Base-by-base conservation (phyloP, 805 yeast genomes). In the Wickerhamiella shivajii region DNA sequence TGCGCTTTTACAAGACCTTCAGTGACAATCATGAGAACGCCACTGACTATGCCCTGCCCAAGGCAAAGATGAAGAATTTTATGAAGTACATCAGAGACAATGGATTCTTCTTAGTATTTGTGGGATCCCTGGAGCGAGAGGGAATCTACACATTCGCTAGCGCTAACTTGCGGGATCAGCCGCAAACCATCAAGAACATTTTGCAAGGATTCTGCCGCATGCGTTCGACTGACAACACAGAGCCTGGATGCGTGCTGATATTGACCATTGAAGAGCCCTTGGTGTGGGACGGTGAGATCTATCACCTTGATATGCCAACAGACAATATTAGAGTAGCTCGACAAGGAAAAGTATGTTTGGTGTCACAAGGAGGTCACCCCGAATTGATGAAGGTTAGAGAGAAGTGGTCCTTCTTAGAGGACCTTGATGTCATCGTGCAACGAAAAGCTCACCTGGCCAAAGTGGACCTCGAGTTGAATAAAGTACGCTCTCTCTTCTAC, bases 81-180 rank as follows among this genome's bases (percentile, higher is more conserved):
- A 55, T 81, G 39, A 71, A 67, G 15, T 52, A 60, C n/a, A 58
- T 83, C 42, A 66, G 66, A 31, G 69, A 71, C 18, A 59, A 79
- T 0, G 74, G 73, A 36, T 93, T 85, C 52, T 76, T 80, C 41
- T 59, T 87, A 31, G 72, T 80, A 0, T 77, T 74, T 46, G 79
- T 87, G 0, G 78, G 78, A 1, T 61, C 70, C 1, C 62, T 76
- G 2, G 90, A 80, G 40, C 66, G 69, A 12, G 71, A 72, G 34
- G 95, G 95, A 3, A 64, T 75, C 16, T 85, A 85, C 47, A 66
- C 81, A 8, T 66, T 90, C 51, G 94, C 85, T 2, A 77, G 90
- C 37, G 63, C 68, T 6, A 67, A 68, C 19, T 52, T 77, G 18
- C 51, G 56, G 4, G 47, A 51, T 23, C 55, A 54, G 22, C 68